Evolutionary conservation across 2,329 filamentous ascomycete genomes (phyloP).

Genomic region (Sarocladium kiliense): DNA sequence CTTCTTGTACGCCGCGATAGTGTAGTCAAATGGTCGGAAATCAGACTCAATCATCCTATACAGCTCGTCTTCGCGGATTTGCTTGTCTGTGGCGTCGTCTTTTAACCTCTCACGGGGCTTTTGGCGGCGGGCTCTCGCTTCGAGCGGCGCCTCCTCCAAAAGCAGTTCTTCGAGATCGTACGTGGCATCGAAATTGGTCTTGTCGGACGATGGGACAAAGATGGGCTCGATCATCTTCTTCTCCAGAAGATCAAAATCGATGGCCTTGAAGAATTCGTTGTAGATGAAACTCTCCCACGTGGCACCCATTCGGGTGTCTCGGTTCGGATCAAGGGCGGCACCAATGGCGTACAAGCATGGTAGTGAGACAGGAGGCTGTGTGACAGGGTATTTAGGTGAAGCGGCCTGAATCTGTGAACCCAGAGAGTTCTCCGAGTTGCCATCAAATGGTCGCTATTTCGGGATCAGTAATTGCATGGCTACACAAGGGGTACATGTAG

Average conservation of each 20-base stretch:
- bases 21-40: constrained; percentile 96
- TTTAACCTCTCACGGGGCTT: constrained; percentile 89
- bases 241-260: constrained; percentile 82
- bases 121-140: constrained; percentile 86
- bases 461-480: constrained; percentile 7
- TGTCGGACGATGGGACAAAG: constrained; percentile 90
- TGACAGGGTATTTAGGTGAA: constrained; percentile 84
- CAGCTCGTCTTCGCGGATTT: constrained; percentile 90
- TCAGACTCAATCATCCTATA: constrained; percentile 92
- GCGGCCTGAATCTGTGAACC: constrained; percentile 76
- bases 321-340: constrained; percentile 75
- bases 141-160: constrained; percentile 88
- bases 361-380: constrained; percentile 82
- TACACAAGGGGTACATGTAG: not conserved
- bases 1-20: constrained; percentile 71
- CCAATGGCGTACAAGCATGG: constrained; percentile 86
- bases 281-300: constrained; percentile 81
- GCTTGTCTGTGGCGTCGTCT: constrained; percentile 90
- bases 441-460: constrained; percentile 84
- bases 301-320: constrained; percentile 75
- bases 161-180: constrained; percentile 94
- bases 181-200: constrained; percentile 98
- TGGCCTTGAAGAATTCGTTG: constrained; percentile 80
- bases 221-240: constrained; percentile 85
- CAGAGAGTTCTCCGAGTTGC: constrained; percentile 75